Conservation (phyloP, 495 filamentous ascomycete species). For the Penicillium lagena region DNA sequence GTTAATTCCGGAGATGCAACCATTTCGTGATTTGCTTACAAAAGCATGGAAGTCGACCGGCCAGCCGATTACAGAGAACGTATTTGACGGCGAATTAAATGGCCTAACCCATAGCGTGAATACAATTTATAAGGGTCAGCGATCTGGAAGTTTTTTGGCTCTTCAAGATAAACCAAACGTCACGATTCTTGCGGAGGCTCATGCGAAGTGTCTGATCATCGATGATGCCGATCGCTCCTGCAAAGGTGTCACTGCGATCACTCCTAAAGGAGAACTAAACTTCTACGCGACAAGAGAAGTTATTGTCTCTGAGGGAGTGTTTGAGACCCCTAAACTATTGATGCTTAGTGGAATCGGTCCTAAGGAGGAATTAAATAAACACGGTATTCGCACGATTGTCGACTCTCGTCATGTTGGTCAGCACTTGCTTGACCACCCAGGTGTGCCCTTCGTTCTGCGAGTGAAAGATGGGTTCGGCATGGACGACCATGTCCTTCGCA, state of each 20-base stretch:
- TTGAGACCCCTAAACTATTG: slow-evolving; percentile 54
- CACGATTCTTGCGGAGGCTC: slow-evolving; percentile 30
- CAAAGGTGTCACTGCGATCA: slow-evolving; percentile 39
- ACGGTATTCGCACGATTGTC: slow-evolving; percentile 39
- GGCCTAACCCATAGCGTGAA: slow-evolving; percentile 45
- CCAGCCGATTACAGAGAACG: slow-evolving; percentile 4
- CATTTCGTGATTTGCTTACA: slow-evolving; percentile 44
- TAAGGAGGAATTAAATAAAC: slow-evolving; percentile 27
- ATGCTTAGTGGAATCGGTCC: slow-evolving; percentile 57
- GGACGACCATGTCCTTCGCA: slow-evolving; percentile 42
- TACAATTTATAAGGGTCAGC: slow-evolving; percentile 47
- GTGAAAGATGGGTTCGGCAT: slow-evolving; percentile 44
- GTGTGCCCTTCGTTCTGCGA: slow-evolving; percentile 39
- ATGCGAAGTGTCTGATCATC: slow-evolving; percentile 43
- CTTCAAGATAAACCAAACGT: slow-evolving; percentile 44
- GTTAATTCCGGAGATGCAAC: slow-evolving; percentile 36
- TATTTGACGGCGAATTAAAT: slow-evolving; percentile 35
- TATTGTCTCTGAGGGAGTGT: slow-evolving; percentile 51
- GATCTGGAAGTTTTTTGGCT: slow-evolving; percentile 38
- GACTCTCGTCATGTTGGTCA: slow-evolving; percentile 52
- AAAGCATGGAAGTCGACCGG: slow-evolving; percentile 39
- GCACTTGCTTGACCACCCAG: slow-evolving; percentile 53
- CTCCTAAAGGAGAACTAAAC: slow-evolving; percentile 1
- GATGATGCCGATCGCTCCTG: slow-evolving; percentile 18
- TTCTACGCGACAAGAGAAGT: slow-evolving; percentile 35